Conservation (phyloP, 768 basidiomycete genomes). For the Plicaturopsis crispa region DNA sequence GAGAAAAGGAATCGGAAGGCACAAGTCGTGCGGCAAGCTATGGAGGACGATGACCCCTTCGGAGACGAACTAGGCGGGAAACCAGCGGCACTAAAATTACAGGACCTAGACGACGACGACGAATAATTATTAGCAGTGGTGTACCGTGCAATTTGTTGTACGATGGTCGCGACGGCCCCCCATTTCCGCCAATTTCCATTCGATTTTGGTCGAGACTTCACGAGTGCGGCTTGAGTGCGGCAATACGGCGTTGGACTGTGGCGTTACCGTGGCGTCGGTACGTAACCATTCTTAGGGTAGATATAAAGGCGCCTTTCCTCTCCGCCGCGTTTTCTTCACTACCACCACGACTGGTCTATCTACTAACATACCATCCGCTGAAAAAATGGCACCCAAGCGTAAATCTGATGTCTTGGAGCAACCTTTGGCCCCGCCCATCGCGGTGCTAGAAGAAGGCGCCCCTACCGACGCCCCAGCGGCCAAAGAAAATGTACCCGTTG, state of each 20-base stretch:
- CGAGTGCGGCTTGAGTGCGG: no score
- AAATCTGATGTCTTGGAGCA: conserved; percentile 26
- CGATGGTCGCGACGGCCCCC: no score
- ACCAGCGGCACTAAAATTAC: conserved; percentile 32
- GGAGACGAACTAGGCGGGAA: conserved; percentile 41
- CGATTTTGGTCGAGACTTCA: no score
- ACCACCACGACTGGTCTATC: no score
- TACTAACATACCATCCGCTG: neutral
- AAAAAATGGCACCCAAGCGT: conserved; percentile 31
- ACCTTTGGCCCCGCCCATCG: conserved; percentile 9
- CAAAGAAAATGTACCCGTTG: conserved; percentile 12
- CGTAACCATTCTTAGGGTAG: no score
- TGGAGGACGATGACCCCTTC: conserved; percentile 63
- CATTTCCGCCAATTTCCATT: no score
- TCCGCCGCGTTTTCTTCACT: no score
- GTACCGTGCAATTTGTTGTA: no score
- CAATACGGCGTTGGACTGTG: no score
- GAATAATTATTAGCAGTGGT: no score
- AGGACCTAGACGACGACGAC: conserved; percentile 57
- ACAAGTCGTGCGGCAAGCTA: conserved; percentile 32
- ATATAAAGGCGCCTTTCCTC: no score
- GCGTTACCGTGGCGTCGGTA: no score
- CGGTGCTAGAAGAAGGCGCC: conserved; percentile 8
- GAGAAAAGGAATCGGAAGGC: conserved; percentile 64
- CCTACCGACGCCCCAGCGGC: conserved; percentile 12